Evolutionary conservation across 768 basidiomycete genomes (phyloP), one percentile per base, ranked within the genome.

Genomic region (Lyophyllum atratum): DNA sequence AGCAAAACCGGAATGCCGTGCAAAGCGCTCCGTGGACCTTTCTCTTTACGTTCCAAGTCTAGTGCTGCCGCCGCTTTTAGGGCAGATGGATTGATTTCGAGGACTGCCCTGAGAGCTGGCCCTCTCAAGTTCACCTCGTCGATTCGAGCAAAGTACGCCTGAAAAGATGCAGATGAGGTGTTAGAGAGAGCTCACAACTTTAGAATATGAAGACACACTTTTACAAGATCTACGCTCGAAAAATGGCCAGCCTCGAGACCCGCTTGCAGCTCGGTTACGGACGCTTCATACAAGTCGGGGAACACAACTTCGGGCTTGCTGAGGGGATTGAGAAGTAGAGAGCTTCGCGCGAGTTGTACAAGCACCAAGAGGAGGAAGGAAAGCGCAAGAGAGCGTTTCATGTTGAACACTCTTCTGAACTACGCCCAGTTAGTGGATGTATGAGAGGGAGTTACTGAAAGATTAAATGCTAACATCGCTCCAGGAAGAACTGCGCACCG

Each of bases 131-230:
- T 88, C n/a, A 89, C 87, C 64, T 89, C 82, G 4, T 86, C 82
- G 24, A 88, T 87, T 2, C 87, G 77, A 11, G 81, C 80, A 60
- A 88, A 74, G 66, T 89, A 89, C 2, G 85, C 84, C 86, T 88
- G 52, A 26, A 24, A 21, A 14, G 19, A 21, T 19, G 21, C 7
- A 21, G 5, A 21, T 22, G 6, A 42, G 22, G 22, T 25, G 24
- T 22, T 14, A 15, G 3, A 43, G 7, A 22, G n/a, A n/a, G 8
- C 10, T 24, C 2, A 6, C 7, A 45, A 5, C 22, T 3, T 6
- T 49, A 4, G 40, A 49, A 22, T 26, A 31, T 31, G 29, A 31
- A 31, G 29, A 46, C 68, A 31, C 54, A 83, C 86, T 72, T 85
- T 84, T 25, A 87, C 82, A 6, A 87, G 76, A 63, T 87, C 85